These are phyloP conservation scores for Solanum lignicaule DNA, from an alignment of 257 asterid genomes.

Conservation along the genomic window DNA sequence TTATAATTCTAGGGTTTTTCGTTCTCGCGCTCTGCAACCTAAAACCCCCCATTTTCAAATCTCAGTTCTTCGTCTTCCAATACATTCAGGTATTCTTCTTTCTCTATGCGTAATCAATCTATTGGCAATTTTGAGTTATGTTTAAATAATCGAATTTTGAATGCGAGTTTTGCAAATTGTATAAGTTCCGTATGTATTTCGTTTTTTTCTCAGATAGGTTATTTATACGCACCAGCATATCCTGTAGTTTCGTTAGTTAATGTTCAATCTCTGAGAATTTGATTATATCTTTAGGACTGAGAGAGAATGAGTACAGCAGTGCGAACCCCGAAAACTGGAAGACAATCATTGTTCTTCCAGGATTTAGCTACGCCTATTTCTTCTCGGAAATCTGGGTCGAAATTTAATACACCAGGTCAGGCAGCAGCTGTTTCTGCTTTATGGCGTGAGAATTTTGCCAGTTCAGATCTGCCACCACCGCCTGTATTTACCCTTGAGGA, in stretches of 20 bases:
- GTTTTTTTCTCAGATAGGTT: background rate
- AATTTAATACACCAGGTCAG: constrained; percentile 71
- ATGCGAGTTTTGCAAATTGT: background rate
- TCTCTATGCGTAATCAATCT: background rate
- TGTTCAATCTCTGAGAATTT: background rate
- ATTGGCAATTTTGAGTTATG: background rate
- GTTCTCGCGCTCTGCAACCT: constrained; percentile 1
- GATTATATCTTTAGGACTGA: background rate
- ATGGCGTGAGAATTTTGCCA: constrained; percentile 88
- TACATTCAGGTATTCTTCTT: background rate
- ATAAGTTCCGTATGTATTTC: background rate
- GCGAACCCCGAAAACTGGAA: constrained; percentile 74
- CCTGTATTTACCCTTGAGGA: constrained; percentile 90
- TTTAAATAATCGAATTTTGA: background rate
- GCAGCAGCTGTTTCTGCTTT: constrained; percentile 95
- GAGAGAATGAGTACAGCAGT: constrained; percentile 44
- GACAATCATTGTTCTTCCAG: constrained; percentile 76
- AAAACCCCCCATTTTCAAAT: background rate
- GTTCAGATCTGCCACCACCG: constrained; percentile 94
- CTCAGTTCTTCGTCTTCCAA: background rate
- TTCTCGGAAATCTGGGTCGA: constrained; percentile 59
- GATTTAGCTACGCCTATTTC: constrained; percentile 85
- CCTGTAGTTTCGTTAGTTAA: background rate
- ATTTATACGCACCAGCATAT: background rate
- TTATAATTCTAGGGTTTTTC: constrained; percentile 3